Base-by-base conservation (phyloP, 1,284 basidiomycete species). In the Kalmanozyma brasiliensis region DNA sequence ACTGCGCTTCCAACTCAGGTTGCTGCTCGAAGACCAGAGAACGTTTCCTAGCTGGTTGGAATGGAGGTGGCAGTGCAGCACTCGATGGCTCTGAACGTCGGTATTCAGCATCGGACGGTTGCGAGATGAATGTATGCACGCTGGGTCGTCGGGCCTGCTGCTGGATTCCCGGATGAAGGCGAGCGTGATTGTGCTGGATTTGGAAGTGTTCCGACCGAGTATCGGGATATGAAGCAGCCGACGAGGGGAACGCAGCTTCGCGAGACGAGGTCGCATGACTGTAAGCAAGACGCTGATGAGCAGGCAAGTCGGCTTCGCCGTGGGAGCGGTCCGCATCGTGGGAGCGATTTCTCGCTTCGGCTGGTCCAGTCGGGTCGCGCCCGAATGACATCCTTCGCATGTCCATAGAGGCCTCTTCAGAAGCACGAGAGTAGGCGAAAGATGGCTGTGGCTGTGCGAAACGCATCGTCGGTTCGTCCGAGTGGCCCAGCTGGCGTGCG, bases 381-480 rank as follows among this genome's bases (percentile, higher is more conserved):
- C 45, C 36, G 33, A 32, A 53, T 8, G 30, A 7, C 1, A 40
- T 42, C 16, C 32, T n/a, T 13, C 38, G 52, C 14, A 26, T 2
- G 20, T 19, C 46, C 11, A 10, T n/a, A 13, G 30, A 23, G n/a
- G 34, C n/a, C 0, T 24, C 13, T 7, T 44, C 46, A 10, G 51
- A 14, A 17, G 58, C 41, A 10, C 46, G 51, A 30, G 42, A 32
- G 38, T 61, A 55, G 4, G 42, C 29, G 9, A 33, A 33, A 5
- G 46, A 23, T 14, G 51, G 38, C 13, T 45, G 34, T 19, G 33
- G 34, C 22, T 19, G 22, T n/a, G 38, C 38, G 23, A 47, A 49
- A 20, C 34, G 36, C 11, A 5, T 29, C 19, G 20, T 38, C 4
- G 45, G 45, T 16, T 61, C 41, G 6, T 49, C 35, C 34, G 36